A percentile compares a stretch with the other conserved stretches of the same genome.
These are phyloP conservation scores for Hexamita inflata DNA, from an alignment of 208 protist genomes.

Conservation along the genomic window DNA sequence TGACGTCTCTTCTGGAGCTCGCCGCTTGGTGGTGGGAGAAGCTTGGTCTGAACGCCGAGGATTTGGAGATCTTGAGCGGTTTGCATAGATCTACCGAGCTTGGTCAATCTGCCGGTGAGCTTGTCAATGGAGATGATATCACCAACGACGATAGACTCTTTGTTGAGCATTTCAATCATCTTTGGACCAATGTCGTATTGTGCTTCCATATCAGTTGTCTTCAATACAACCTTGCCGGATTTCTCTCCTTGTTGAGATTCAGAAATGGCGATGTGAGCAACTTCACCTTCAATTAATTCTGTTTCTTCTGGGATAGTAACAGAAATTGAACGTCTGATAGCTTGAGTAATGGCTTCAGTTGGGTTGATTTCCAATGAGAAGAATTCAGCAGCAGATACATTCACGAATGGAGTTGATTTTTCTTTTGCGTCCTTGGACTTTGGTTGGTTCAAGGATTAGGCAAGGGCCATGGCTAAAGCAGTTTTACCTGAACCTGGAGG, in stretches of 20 bases:
- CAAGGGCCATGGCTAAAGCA: slow-evolving; percentile 94
- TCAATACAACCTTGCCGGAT: slow-evolving; percentile 93
- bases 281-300: slow-evolving; percentile 98
- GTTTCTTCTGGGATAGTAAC: slow-evolving; percentile 98
- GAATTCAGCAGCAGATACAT: slow-evolving; percentile 93
- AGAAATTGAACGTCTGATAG: slow-evolving; percentile 89
- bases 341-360: slow-evolving; percentile 98
- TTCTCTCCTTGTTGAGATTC: slow-evolving; percentile 48
- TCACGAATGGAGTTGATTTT: slow-evolving; percentile 92
- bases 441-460: slow-evolving; percentile 87
- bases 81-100: slow-evolving; percentile 86
- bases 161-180: slow-evolving; percentile 97
- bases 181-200: slow-evolving; percentile 97
- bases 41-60: slow-evolving; percentile 46
- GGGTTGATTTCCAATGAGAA: slow-evolving; percentile 99
- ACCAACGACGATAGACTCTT: slow-evolving; percentile 88
- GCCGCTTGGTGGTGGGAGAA: slow-evolving; percentile 83
- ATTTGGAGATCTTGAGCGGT: slow-evolving; percentile 80
- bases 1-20: slow-evolving; percentile 97
- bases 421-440: too few species aligned
- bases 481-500: slow-evolving; percentile 82
- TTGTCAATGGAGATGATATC: slow-evolving; percentile 99
- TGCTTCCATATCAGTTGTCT: slow-evolving; percentile 99
- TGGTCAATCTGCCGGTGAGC: slow-evolving; percentile 84
- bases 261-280: slow-evolving; percentile 77